Evolutionary conservation across 2,329 filamentous ascomycete species (phyloP), one percentile per base, ranked within the genome.

Genomic region (Capronia epimyces): DNA sequence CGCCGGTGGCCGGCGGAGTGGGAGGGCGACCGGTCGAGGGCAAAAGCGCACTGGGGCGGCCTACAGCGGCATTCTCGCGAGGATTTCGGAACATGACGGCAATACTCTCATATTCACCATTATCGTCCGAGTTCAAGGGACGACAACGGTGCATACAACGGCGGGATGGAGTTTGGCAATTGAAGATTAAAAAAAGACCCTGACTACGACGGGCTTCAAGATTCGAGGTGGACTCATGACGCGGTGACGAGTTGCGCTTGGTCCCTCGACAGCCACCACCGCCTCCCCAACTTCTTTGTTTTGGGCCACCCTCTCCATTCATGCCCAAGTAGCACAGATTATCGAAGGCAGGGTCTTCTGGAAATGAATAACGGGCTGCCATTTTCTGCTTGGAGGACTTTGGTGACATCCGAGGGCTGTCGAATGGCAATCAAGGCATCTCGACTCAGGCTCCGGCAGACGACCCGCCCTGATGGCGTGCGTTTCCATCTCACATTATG

Each of bases 61-160:
- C 31, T 40, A 49, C n/a, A 18, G 39, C 20, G 16, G 43, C 49
- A 13, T 59, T 55, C 18, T 57, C 51, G 44, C 58, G 53, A 53
- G 56, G 56, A 43, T 60, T 59, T 36, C 58, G 49, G 43, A 60
- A 60, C 58, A 60, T 60, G 7, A 32, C 56, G 22, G 58, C 59
- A 5, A 43, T 9, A 25, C 34, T 20, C 13, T 15, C 18, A 15
- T 18, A 13, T 4, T n/a, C 7, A 42, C n/a, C 24, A 47, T 16
- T 24, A 53, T 53, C n/a, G n/a, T n/a, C n/a, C n/a, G n/a, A n/a
- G n/a, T n/a, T n/a, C 27, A 27, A 27, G 36, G 9, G 8, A 24
- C 3, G 9, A 20, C 27, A 20, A 37, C 34, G 12, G 27, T 29
- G 27, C 27, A 18, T 6, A 32, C 2, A 37, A 37, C 12, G n/a